These are phyloP conservation scores for Trapa bicornis DNA, from an alignment of 345 rosid genomes.

Conservation along the genomic window DNA sequence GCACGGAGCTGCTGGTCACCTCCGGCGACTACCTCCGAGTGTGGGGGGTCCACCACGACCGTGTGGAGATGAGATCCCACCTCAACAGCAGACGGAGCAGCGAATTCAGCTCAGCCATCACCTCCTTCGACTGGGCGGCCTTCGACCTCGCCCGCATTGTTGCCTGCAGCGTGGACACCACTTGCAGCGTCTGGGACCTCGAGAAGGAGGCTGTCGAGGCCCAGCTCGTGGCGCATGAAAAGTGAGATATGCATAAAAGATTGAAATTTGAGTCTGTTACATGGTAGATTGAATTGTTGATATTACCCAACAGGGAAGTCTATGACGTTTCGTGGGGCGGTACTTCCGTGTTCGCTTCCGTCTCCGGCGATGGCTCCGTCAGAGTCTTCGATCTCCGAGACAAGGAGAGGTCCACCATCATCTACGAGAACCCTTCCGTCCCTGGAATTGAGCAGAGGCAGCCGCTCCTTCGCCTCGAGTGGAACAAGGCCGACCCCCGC, in stretches of 20 bases:
- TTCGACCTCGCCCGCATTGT: conserved; percentile 33
- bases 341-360: conserved; percentile 38
- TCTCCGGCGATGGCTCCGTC: conserved; percentile 49
- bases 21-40: conserved; percentile 48
- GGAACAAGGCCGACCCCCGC: conserved; percentile 50
- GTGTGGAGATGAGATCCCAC: conserved; percentile 29
- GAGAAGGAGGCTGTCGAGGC: conserved; percentile 31
- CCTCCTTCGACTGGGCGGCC: conserved; percentile 55
- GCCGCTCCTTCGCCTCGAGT: conserved; percentile 39
- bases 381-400: conserved; percentile 48
- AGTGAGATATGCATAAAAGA: background rate
- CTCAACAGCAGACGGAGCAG: conserved; percentile 30
- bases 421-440: conserved; percentile 31
- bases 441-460: conserved; percentile 7
- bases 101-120: conserved; percentile 36
- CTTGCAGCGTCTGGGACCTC: conserved; percentile 46
- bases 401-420: conserved; percentile 47
- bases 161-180: conserved; percentile 34
- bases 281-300: too few relatives aligned
- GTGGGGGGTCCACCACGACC: conserved; percentile 43
- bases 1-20: conserved; percentile 34
- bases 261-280: too few relatives aligned
- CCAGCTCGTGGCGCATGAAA: conserved; percentile 49
- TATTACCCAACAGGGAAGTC: conserved; percentile 20
- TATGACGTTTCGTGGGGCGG: conserved; percentile 55